phyloP scores from a whole-genome alignment of 2,329 filamentous ascomycete species.

The Penicillium oxalicum region DNA sequence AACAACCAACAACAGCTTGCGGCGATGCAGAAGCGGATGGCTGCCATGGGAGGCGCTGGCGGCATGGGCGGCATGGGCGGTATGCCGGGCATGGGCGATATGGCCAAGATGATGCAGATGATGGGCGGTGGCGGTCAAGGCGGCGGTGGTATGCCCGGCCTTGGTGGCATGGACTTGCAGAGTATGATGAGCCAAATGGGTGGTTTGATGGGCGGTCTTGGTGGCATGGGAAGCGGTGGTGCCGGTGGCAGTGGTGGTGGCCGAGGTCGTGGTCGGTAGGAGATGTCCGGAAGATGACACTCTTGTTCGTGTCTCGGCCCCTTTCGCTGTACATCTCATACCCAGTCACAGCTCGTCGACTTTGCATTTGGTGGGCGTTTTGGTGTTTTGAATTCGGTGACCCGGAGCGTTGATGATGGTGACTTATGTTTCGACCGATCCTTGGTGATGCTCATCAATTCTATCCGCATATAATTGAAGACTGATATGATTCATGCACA shows the following conservation, averaged over 20 bases:
- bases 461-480: too few species aligned
- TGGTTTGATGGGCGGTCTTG: constrained; percentile 50
- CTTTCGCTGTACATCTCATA: constrained; percentile 4
- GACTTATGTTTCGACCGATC: constrained; percentile 2
- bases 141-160: constrained; percentile 60
- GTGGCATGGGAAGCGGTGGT: constrained; percentile 40
- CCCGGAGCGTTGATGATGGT: constrained; percentile 1
- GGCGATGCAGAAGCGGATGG: constrained; percentile 92
- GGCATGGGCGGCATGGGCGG: constrained; percentile 53
- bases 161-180: constrained; percentile 55
- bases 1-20: constrained; percentile 92
- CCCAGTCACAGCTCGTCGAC: constrained; percentile 10
- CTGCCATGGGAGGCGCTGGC: constrained; percentile 76
- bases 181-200: constrained; percentile 73
- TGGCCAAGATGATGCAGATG: constrained; percentile 97
- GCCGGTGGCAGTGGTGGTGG: constrained; percentile 23
- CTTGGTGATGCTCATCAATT: background rate
- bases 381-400: constrained; percentile 9
- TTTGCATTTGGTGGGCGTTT: constrained; percentile 19
- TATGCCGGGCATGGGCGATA: constrained; percentile 63
- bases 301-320: constrained; percentile 4
- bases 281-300: constrained; percentile 9
- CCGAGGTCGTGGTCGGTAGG: constrained; percentile 29
- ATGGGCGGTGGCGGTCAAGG: constrained; percentile 63
- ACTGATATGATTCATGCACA: too few species aligned